Evolutionary conservation across 78 protist genomes (phyloP).

Genomic region (Pigoraptor vietnamica): DNA sequence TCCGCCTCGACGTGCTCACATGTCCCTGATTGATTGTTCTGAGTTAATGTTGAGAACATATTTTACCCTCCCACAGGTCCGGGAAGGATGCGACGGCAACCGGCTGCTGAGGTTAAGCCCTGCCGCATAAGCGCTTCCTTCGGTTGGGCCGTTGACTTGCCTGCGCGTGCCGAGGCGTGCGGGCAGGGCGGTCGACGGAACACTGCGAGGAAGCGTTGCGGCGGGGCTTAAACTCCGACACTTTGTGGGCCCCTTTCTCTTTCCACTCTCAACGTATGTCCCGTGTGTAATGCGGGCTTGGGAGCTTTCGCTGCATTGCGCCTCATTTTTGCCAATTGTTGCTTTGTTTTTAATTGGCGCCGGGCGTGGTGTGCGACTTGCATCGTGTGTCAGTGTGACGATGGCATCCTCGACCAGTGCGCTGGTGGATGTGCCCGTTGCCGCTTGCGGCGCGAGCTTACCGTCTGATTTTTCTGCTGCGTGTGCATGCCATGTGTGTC

Average conservation of each 20-base stretch:
- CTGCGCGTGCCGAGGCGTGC: too few species aligned
- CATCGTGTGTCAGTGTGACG: not conserved
- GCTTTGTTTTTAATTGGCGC: too few species aligned
- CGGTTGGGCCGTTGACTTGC: too few species aligned
- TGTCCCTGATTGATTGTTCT: too few species aligned
- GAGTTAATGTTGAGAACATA: too few species aligned
- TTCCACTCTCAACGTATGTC: not conserved
- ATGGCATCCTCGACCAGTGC: not conserved
- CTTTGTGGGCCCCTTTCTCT: not conserved
- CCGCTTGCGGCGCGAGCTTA: not conserved
- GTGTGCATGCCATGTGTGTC: not conserved
- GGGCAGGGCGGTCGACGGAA: too few species aligned
- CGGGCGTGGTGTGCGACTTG: not conserved
- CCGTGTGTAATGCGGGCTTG: too few species aligned
- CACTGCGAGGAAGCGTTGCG: not conserved
- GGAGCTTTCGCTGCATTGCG: too few species aligned
- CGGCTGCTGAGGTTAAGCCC: slow-evolving; percentile 19
- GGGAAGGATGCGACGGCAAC: not conserved
- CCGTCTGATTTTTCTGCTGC: not conserved
- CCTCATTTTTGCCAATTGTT: too few species aligned
- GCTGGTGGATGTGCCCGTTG: not conserved
- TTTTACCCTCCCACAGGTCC: not conserved
- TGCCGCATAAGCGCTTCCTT: not conserved
- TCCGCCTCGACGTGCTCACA: not conserved
- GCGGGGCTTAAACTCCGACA: not conserved